A percentile compares a stretch with the other conserved stretches of the same genome.
Evolutionary conservation across 2,329 filamentous ascomycete genomes (phyloP).

Genomic region (Magnaporthiopsis incrustans): DNA sequence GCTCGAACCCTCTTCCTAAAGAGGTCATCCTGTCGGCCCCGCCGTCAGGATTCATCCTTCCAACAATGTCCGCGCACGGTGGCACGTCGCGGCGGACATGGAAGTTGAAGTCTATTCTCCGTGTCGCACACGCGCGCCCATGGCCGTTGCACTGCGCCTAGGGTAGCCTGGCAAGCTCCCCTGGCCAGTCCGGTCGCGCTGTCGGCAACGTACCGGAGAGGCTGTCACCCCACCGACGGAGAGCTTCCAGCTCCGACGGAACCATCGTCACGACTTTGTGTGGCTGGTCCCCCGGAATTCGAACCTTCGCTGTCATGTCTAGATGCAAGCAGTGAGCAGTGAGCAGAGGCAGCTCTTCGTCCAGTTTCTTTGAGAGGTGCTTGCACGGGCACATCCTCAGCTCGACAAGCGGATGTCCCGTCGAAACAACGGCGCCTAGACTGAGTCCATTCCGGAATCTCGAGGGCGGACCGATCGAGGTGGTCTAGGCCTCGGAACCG

Average conservation of each 20-base stretch:
- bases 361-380: not conserved
- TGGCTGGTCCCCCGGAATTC: slow-evolving; percentile 3
- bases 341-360: slow-evolving; percentile 4
- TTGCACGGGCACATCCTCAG: not conserved
- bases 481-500: not conserved
- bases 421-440: not conserved
- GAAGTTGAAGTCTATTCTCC: slow-evolving; percentile 6
- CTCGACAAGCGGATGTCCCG: not conserved
- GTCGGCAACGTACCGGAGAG: not conserved
- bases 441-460: not conserved
- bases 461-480: not conserved
- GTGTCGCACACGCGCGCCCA: not conserved
- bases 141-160: not conserved
- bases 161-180: slow-evolving; percentile 9
- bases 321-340: slow-evolving; percentile 8
- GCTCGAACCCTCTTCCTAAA: not conserved
- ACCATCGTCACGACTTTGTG: not conserved
- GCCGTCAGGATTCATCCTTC: slow-evolving; percentile 12
- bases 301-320: not conserved
- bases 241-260: not conserved
- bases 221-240: not conserved
- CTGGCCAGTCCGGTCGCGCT: slow-evolving; percentile 4
- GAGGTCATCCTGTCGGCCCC: slow-evolving; percentile 9
- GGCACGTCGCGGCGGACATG: slow-evolving; percentile 5
- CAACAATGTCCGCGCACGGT: slow-evolving; percentile 2